A percentile compares a stretch with the other conserved stretches of the same genome.
Conservation (phyloP, 352 stramenopile species). For the Globisporangium perplexum region DNA sequence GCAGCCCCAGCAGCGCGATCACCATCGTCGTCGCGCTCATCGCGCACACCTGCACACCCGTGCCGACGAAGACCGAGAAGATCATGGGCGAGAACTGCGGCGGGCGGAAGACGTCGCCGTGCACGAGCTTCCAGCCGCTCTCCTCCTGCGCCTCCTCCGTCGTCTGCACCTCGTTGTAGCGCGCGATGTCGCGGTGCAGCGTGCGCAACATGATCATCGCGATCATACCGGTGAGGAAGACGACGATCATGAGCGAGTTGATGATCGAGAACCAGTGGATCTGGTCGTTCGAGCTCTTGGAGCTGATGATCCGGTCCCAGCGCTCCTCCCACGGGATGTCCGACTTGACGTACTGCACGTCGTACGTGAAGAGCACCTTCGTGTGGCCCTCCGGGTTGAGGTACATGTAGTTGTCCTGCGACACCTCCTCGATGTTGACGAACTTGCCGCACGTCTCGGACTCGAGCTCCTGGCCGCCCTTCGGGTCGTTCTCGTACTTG, state of each 20-base stretch:
- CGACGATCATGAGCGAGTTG: conserved; percentile 99
- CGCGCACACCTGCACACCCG: conserved; percentile 93
- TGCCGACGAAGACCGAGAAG: conserved; percentile 94
- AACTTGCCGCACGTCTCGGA: conserved; percentile 86
- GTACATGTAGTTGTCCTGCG: conserved; percentile 83
- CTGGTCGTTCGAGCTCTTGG: conserved; percentile 94
- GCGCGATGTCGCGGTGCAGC: conserved; percentile 96
- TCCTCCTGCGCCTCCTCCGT: conserved; percentile 94
- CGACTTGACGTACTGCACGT: conserved; percentile 95
- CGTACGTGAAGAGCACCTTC: conserved; percentile 98
- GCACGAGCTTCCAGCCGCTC: conserved; percentile 95
- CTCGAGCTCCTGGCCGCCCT: conserved; percentile 72
- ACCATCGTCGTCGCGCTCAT: conserved; percentile 95
- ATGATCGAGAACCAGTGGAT: conserved; percentile 99
- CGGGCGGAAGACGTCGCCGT: conserved; percentile 98
- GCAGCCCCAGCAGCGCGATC: conserved; percentile 92
- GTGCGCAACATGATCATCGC: conserved; percentile 99
- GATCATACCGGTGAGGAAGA: conserved; percentile 99
- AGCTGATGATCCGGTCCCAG: conserved; percentile 99
- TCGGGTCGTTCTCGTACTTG: conserved; percentile 82
- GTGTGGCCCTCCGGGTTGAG: conserved; percentile 57
- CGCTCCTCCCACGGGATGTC: conserved; percentile 95
- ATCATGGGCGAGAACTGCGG: conserved; percentile 92
- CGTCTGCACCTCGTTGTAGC: conserved; percentile 95
- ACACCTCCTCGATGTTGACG: conserved; percentile 80